Percentiles rank a stretch among this genome's conserved stretches.
Evolutionary conservation across 495 filamentous ascomycete genomes (phyloP).

Genomic region (Hypoxylon fuscum): DNA sequence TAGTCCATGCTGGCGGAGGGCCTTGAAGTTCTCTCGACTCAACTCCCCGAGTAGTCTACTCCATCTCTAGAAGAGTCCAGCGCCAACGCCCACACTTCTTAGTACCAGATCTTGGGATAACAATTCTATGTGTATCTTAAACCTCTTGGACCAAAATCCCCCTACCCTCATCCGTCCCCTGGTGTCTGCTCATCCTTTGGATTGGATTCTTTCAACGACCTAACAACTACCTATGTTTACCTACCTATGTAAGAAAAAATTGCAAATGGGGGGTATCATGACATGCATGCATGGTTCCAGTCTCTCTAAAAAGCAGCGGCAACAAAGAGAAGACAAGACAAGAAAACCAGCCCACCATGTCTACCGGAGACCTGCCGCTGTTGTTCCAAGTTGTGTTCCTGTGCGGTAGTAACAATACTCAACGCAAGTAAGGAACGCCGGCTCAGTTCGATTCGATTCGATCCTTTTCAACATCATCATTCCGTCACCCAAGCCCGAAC

Average conservation of each 20-base stretch:
- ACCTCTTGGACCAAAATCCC: too few species aligned
- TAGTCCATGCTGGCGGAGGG: too few species aligned
- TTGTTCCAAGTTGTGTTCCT: background rate
- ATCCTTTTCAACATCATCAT: background rate
- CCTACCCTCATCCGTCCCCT: too few species aligned
- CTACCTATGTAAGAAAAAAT: constrained; percentile 5
- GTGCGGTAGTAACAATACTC: background rate
- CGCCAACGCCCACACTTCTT: too few species aligned
- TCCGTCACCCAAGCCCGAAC: constrained; percentile 39
- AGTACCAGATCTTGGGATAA: background rate
- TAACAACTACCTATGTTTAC: background rate
- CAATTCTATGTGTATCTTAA: too few species aligned
- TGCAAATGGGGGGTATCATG: constrained; percentile 35
- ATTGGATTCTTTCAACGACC: too few species aligned
- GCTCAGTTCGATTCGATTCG: background rate
- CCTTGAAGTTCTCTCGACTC: too few species aligned
- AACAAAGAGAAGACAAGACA: too few species aligned
- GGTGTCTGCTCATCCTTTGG: too few species aligned
- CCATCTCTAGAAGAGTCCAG: too few species aligned
- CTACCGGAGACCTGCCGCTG: too few species aligned
- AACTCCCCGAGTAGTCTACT: too few species aligned
- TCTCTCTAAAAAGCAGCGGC: constrained; percentile 14
- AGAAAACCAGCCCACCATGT: constrained; percentile 6
- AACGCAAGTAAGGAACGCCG: background rate
- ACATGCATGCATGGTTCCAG: constrained; percentile 34